Evolutionary conservation across 495 filamentous ascomycete genomes (phyloP).

Genomic region (Xeromyces bisporus): DNA sequence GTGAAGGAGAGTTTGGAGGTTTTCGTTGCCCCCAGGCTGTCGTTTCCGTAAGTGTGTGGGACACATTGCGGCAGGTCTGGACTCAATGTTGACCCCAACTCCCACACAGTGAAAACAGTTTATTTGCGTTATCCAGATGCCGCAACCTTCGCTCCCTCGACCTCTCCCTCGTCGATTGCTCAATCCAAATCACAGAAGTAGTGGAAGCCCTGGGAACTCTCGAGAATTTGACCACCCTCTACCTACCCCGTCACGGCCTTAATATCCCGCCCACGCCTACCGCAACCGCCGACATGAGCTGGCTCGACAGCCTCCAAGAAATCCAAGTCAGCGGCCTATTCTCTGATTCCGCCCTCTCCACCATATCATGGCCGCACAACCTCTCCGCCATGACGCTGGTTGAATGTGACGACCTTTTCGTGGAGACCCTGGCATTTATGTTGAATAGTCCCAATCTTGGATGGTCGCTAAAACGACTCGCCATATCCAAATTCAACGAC

Average conservation of each 20-base stretch:
- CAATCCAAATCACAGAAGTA: constrained; percentile 32
- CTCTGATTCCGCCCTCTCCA: constrained; percentile 5
- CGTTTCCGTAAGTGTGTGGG: constrained; percentile 34
- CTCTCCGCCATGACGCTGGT: constrained; percentile 12
- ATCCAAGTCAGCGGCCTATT: constrained; percentile 16
- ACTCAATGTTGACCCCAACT: no score
- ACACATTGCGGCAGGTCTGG: neutral
- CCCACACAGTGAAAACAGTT: no score
- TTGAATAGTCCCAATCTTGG: constrained; percentile 9
- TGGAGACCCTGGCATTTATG: constrained; percentile 8
- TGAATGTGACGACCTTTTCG: constrained; percentile 15
- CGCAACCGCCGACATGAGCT: constrained; percentile 3
- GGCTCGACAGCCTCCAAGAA: constrained; percentile 9
- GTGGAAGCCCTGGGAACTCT: constrained; percentile 36
- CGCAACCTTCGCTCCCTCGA: constrained; percentile 36
- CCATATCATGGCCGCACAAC: constrained; percentile 16
- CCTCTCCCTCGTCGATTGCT: constrained; percentile 42
- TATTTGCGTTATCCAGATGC: constrained; percentile 50
- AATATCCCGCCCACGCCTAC: no score
- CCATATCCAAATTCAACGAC: constrained; percentile 13
- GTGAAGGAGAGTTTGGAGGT: constrained; percentile 38
- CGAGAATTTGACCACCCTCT: constrained; percentile 28
- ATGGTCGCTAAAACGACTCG: constrained; percentile 11
- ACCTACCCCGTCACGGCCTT: constrained; percentile 41
- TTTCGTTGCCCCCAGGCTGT: constrained; percentile 49